These are phyloP conservation scores for Tetracladium setigerum DNA, from an alignment of 495 filamentous ascomycete species.

Conservation along the genomic window DNA sequence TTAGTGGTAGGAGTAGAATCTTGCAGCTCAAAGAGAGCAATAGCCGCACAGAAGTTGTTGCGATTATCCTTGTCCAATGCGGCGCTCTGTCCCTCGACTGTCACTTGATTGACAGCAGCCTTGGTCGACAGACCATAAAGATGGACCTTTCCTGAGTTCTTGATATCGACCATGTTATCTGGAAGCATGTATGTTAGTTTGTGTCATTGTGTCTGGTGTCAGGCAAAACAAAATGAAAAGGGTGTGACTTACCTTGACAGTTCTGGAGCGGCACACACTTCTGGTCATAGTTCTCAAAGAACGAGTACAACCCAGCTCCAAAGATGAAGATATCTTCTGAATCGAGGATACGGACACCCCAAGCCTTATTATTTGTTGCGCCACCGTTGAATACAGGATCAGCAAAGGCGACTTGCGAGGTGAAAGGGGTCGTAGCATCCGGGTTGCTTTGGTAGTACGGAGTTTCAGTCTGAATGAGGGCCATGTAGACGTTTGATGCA, in stretches of 20 bases:
- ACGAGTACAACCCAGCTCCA: slow-evolving; percentile 76
- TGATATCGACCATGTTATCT: slow-evolving; percentile 77
- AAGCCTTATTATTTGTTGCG: slow-evolving; percentile 63
- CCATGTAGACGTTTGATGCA: slow-evolving; percentile 77
- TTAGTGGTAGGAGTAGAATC: too few relatives aligned
- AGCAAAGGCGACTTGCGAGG: slow-evolving; percentile 49
- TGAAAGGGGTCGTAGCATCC: slow-evolving; percentile 58
- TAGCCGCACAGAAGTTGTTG: slow-evolving; percentile 69
- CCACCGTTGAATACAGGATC: slow-evolving; percentile 70
- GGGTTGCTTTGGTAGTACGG: slow-evolving; percentile 91
- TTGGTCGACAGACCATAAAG: slow-evolving; percentile 82
- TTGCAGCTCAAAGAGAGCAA: slow-evolving; percentile 48
- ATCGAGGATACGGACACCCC: slow-evolving; percentile 72
- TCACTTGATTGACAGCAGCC: slow-evolving; percentile 81
- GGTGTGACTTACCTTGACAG: slow-evolving; percentile 69
- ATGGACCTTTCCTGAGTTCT: slow-evolving; percentile 57
- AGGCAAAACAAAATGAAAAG: too few relatives aligned
- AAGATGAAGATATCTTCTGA: slow-evolving; percentile 63
- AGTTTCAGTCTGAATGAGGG: slow-evolving; percentile 84
- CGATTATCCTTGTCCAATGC: slow-evolving; percentile 58
- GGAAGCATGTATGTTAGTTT: too few relatives aligned
- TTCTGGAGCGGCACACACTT: slow-evolving; percentile 60
- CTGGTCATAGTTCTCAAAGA: slow-evolving; percentile 80
- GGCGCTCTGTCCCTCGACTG: slow-evolving; percentile 42
- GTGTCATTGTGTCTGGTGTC: too few relatives aligned